phyloP scores from a whole-genome alignment of 495 filamentous ascomycete genomes.

The Podospora anserina region DNA sequence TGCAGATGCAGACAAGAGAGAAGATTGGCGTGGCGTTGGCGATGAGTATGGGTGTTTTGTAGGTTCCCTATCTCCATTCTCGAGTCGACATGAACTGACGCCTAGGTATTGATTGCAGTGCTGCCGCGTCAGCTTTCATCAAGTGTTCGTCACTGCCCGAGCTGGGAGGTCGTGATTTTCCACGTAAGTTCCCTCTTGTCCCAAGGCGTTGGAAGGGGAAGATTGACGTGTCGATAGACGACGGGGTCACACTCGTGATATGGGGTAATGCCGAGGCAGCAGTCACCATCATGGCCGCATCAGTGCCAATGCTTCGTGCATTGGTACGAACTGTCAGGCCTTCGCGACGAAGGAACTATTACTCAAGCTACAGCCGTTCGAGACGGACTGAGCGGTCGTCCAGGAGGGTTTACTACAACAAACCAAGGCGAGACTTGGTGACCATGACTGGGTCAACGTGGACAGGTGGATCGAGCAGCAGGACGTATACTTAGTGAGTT shows the following conservation, averaged over 20 bases:
- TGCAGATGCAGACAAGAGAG: constrained; percentile 33
- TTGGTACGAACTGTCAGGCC: constrained; percentile 24
- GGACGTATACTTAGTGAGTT: background rate
- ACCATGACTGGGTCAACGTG: constrained; percentile 30
- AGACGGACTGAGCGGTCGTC: constrained; percentile 20
- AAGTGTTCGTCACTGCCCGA: constrained; percentile 32
- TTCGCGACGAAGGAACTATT: background rate
- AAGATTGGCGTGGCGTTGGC: constrained; percentile 39
- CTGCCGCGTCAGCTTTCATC: constrained; percentile 29
- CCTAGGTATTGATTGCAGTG: constrained; percentile 9
- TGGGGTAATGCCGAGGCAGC: constrained; percentile 33
- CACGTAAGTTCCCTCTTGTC: constrained; percentile 15
- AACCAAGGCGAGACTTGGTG: constrained; percentile 27
- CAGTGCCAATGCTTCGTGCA: constrained; percentile 34
- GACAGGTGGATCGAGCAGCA: constrained; percentile 6
- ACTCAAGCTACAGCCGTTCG: constrained; percentile 7
- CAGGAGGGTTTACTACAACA: constrained; percentile 26
- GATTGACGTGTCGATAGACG: constrained; percentile 10
- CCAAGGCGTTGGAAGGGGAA: background rate
- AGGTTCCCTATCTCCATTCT: background rate
- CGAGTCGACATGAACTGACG: background rate
- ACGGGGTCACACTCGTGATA: constrained; percentile 27
- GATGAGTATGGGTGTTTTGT: constrained; percentile 38
- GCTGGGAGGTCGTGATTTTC: constrained; percentile 25
- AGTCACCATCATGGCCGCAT: constrained; percentile 38